Evolutionary conservation across 2,329 filamentous ascomycete species (phyloP).

Genomic region (Colletotrichum plurivorum): DNA sequence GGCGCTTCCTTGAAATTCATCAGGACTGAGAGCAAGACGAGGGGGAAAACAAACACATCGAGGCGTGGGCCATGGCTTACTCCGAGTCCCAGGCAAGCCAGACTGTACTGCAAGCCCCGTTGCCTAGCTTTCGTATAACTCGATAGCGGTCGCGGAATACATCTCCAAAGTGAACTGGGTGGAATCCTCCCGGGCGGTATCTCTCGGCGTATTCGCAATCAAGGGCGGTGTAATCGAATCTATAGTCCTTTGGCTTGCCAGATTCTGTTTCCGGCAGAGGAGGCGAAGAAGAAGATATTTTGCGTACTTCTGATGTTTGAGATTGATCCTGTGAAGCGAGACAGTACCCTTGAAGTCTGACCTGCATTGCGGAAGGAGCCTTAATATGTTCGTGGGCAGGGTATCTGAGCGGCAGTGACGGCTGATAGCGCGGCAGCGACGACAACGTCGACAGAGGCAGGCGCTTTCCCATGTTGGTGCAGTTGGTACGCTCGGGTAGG

Average conservation of each 20-base stretch:
- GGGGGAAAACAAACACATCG: no score
- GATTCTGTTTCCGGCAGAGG: neutral
- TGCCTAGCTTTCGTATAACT: constrained; percentile 46
- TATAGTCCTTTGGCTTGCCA: neutral
- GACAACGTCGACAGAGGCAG: no score
- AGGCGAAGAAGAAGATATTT: constrained; percentile 3
- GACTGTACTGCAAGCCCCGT: constrained; percentile 45
- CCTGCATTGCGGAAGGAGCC: no score
- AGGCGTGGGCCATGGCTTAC: constrained; percentile 19
- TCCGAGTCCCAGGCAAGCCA: constrained; percentile 44
- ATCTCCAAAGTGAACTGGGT: constrained; percentile 45
- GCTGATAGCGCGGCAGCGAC: no score
- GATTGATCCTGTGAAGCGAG: no score
- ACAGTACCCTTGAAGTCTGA: no score
- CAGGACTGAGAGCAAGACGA: no score
- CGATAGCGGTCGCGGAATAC: constrained; percentile 42
- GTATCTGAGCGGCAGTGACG: no score
- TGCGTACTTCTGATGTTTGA: neutral
- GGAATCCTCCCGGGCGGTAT: constrained; percentile 44
- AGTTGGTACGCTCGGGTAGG: no score
- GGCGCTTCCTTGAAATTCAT: neutral
- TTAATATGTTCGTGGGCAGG: no score
- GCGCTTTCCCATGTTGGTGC: no score
- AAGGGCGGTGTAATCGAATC: neutral
- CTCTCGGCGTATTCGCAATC: constrained; percentile 31